These are phyloP conservation scores for Vitis hybrid DNA, from an alignment of 177 flowering plant genomes.

Conservation along the genomic window DNA sequence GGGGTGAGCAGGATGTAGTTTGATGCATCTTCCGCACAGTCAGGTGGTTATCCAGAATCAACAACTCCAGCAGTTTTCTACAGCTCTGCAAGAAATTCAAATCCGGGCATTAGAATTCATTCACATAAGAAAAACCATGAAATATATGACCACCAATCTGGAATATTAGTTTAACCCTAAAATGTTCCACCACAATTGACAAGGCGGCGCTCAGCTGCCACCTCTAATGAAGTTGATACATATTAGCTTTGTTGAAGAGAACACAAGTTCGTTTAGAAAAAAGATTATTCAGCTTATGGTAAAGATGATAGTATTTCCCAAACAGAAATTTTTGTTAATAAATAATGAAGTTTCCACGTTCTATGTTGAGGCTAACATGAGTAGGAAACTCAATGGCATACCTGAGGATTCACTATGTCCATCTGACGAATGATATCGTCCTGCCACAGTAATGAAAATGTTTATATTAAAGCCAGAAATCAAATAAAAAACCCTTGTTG, in stretches of 20 bases:
- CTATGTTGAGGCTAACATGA: too few species aligned
- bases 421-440: constrained; percentile 57
- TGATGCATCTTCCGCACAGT: constrained; percentile 71
- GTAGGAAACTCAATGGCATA: constrained; percentile 21
- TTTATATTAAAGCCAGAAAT: neutral
- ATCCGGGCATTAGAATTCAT: constrained; percentile 1
- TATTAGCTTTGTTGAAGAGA: too few species aligned
- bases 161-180: too few species aligned
- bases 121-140: neutral
- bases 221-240: too few species aligned
- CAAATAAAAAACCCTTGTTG: neutral
- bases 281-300: too few species aligned
- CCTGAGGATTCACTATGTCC: constrained; percentile 91
- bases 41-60: constrained; percentile 77
- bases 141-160: neutral
- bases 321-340: neutral
- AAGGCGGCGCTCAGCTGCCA: too few species aligned
- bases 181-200: too few species aligned
- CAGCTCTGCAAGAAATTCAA: constrained; percentile 60
- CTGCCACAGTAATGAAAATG: constrained; percentile 38
- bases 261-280: too few species aligned
- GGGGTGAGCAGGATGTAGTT: constrained; percentile 41
- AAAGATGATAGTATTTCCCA: too few species aligned
- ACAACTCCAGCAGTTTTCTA: constrained; percentile 66
- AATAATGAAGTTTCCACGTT: too few species aligned